Percentiles rank a stretch among this genome's conserved stretches.
These are phyloP conservation scores for Verticillium isaacii DNA, from an alignment of 2,329 filamentous ascomycete genomes.

Conservation along the genomic window DNA sequence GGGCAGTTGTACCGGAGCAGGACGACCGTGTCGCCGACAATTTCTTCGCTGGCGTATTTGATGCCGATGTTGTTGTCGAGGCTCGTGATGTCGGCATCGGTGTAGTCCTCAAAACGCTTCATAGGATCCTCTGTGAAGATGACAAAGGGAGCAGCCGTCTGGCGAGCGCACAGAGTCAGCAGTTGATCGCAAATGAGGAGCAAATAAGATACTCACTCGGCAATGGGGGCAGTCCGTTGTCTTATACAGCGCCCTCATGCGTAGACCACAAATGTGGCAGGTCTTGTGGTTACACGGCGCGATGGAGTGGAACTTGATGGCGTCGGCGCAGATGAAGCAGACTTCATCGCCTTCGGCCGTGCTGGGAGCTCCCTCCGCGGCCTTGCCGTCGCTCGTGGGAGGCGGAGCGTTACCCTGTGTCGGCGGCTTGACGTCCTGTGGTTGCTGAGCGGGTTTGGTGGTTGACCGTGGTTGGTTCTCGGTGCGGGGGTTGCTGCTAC, in stretches of 20 bases:
- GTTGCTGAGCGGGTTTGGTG: neutral
- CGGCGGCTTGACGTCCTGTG: neutral
- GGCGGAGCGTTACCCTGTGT: constrained; percentile 1
- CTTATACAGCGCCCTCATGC: constrained; percentile 92
- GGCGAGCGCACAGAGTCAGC: constrained; percentile 13
- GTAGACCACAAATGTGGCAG: constrained; percentile 90
- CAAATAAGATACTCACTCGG: constrained; percentile 51
- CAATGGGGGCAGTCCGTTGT: constrained; percentile 96
- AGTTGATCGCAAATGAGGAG: neutral
- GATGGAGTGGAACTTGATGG: constrained; percentile 80
- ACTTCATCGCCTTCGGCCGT: constrained; percentile 64
- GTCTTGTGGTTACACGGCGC: constrained; percentile 94
- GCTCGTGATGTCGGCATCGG: constrained; percentile 65
- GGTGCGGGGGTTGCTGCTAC: constrained; percentile 11
- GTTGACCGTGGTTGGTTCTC: neutral
- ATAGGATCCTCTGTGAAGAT: constrained; percentile 84
- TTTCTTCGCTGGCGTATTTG: constrained; percentile 81
- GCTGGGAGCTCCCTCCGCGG: constrained; percentile 12
- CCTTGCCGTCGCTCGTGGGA: constrained; percentile 12
- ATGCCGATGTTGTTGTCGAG: constrained; percentile 86
- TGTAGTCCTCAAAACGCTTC: constrained; percentile 85
- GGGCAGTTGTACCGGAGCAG: constrained; percentile 94
- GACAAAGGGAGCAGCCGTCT: constrained; percentile 72
- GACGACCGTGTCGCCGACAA: constrained; percentile 84
- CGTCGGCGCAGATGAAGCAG: constrained; percentile 96